Evolutionary conservation across 257 asterid species (phyloP), one percentile per base, ranked within the genome.

Genomic region (Eustoma russellianum): DNA sequence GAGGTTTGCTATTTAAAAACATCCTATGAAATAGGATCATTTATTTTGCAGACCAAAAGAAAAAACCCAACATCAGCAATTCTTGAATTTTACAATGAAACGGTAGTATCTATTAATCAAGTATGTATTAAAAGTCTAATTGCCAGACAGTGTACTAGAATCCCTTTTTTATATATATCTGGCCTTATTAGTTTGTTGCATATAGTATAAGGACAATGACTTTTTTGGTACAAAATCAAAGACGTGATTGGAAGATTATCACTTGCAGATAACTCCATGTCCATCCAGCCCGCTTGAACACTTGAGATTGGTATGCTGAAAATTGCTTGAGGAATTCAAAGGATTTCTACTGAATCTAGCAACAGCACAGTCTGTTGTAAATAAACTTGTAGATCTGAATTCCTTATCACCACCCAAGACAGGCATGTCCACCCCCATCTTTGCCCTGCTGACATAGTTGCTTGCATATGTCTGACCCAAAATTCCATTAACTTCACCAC

Each of bases 351-450:
- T 62, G 71, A 88, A 85, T 70, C 77, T 83, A 38, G 95, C 66
- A 54, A 71, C 88, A 7, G 65, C 70, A 52, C 95, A 83, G 55
- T 83, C 97, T 0, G 92, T 74, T 6, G 89, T 75, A 62, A 88
- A 79, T 15, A 88, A 48, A 55, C 57, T 33, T 0, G 97, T 77
- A 30, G 94, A 78, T 11, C 76, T 64, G 38, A 80, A 88, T 38
- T 88, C 83, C 52, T 30, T 70, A 41, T 74, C 55, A 1, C 97
- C 95, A n/a, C 95, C 97, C 47, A 85, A 73, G 71, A 88, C 89
- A 5, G 97, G 94, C 88, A 82, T 83, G 55, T 63, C 77, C 16
- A 80, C 69, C 33, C 95, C 95, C 94, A 85, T 85, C 74, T 85
- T 85, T 34, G 64, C 97, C 50, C 83, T 71, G 10, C 87, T 85